Evolutionary conservation across 176 grass and related monocot genomes (phyloP).

Genomic region (Lolium rigidum): DNA sequence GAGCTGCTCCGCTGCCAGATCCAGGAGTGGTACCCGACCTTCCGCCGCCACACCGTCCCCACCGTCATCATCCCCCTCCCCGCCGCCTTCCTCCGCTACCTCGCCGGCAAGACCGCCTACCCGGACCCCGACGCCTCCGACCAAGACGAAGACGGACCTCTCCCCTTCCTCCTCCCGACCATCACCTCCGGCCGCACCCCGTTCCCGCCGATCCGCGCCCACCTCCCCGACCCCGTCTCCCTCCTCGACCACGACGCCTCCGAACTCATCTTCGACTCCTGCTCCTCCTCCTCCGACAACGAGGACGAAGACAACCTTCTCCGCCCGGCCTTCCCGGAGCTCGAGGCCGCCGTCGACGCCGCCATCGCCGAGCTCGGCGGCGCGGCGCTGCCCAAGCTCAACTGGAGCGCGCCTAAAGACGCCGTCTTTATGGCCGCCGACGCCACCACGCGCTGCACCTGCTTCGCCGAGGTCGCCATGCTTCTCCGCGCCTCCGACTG

Average conservation of each 20-base stretch:
- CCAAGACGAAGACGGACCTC: not conserved
- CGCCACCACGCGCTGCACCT: constrained; percentile 58
- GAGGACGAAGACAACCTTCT: constrained; percentile 8
- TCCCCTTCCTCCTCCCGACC: constrained; percentile 65
- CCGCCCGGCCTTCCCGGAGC: constrained; percentile 69
- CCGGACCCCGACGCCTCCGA: constrained; percentile 9
- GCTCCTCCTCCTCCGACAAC: not conserved
- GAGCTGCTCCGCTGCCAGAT: constrained; percentile 72
- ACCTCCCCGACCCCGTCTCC: constrained; percentile 63
- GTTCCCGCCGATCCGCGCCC: constrained; percentile 48
- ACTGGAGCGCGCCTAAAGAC: constrained; percentile 91
- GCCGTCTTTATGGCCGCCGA: constrained; percentile 83
- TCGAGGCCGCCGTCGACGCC: constrained; percentile 72
- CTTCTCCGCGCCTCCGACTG: constrained; percentile 83
- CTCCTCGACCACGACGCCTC: constrained; percentile 57
- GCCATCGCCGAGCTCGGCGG: constrained; percentile 69
- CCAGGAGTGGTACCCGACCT: constrained; percentile 72
- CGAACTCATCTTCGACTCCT: constrained; percentile 39
- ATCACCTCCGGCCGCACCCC: constrained; percentile 47
- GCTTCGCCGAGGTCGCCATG: constrained; percentile 77
- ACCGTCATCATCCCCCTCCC: constrained; percentile 65
- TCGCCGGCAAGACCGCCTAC: constrained; percentile 50
- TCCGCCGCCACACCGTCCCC: constrained; percentile 64
- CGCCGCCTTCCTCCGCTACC: constrained; percentile 68
- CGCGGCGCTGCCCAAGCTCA: constrained; percentile 75